These are phyloP conservation scores for Helicocarpus griseus DNA, from an alignment of 2,329 filamentous ascomycete species.

Conservation along the genomic window DNA sequence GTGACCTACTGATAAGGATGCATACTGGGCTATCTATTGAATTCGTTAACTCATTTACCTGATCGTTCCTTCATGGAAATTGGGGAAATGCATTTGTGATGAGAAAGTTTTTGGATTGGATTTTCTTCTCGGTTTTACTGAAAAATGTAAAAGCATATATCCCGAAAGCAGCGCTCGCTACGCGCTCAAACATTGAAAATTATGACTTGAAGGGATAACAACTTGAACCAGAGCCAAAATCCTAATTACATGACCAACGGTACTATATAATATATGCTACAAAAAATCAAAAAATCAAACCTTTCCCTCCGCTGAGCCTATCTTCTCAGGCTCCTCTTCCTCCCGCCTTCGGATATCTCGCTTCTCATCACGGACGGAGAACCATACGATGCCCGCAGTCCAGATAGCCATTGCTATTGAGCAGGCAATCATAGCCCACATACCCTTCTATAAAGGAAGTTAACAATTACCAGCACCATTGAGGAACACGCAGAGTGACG, in stretches of 20 bases:
- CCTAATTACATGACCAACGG: not conserved
- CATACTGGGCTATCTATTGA: no score
- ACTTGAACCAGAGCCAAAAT: no score
- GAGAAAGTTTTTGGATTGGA: no score
- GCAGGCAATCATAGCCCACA: conserved; percentile 63
- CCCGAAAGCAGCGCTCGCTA: no score
- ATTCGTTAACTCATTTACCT: no score
- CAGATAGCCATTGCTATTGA: conserved; percentile 52
- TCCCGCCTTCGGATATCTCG: not conserved
- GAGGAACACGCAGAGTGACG: conserved; percentile 20
- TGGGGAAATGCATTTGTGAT: no score
- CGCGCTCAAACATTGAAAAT: no score
- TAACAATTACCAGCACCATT: conserved; percentile 7
- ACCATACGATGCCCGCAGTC: conserved; percentile 30
- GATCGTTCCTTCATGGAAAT: no score
- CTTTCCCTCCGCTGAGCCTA: not conserved
- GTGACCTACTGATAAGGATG: not conserved
- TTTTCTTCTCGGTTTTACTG: no score
- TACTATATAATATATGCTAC: not conserved
- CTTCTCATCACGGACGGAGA: conserved; percentile 11
- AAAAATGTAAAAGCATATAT: no score
- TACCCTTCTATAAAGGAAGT: conserved; percentile 42
- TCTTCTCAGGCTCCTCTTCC: not conserved
- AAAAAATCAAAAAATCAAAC: not conserved
- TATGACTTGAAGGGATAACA: no score